phyloP scores from a whole-genome alignment of 2,329 filamentous ascomycete genomes.

The Cytospora piceicola region DNA sequence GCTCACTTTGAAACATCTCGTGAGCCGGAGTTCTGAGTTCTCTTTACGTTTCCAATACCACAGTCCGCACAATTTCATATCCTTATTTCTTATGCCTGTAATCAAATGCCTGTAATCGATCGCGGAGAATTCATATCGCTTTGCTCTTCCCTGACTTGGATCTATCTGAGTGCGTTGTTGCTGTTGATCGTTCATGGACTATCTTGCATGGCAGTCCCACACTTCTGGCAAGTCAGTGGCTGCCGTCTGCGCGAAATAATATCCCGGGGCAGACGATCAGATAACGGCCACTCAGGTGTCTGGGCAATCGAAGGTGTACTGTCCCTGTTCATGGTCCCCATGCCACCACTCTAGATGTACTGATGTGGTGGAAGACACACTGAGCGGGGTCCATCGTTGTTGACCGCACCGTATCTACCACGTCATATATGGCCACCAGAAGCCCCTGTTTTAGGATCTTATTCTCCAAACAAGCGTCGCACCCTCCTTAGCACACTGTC shows the following conservation, averaged over 20 bases:
- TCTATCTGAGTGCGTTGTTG: background rate
- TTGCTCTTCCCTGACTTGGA: background rate
- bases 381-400: no score
- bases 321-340: background rate
- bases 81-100: conserved; percentile 8
- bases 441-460: conserved; percentile 35
- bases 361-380: background rate
- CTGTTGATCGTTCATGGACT: background rate
- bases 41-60: conserved; percentile 24
- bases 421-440: background rate
- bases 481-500: conserved; percentile 95
- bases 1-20: conserved; percentile 20
- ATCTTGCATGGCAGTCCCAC: background rate
- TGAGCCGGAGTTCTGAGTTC: conserved; percentile 27
- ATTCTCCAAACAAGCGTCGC: conserved; percentile 69
- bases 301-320: background rate
- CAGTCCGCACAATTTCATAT: conserved; percentile 2
- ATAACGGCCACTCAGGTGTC: background rate
- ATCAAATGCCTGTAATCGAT: conserved; percentile 2
- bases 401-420: background rate
- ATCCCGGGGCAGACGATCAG: background rate
- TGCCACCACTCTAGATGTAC: background rate
- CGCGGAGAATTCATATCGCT: conserved; percentile 5
- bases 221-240: background rate
- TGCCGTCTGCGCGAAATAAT: background rate